Base-by-base conservation (phyloP, 2,329 filamentous ascomycete species). In the Magnaporthiopsis poae region DNA sequence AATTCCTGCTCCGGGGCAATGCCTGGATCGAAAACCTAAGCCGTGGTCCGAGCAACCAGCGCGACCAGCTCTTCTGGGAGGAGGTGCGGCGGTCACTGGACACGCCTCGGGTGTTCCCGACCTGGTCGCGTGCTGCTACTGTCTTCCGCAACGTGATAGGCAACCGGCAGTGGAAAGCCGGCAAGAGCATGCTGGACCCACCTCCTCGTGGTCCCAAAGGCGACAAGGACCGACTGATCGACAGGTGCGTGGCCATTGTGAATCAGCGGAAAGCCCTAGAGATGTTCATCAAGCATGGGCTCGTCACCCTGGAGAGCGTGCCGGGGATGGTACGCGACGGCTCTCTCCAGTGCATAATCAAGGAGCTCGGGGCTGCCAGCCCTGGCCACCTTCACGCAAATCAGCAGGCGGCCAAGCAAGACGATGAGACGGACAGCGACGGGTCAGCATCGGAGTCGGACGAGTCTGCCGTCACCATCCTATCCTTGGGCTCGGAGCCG, bases 31-130 rank as follows among this genome's bases (percentile, higher is more conserved):
- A 29, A 2, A 13, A 15, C 13, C 18, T 64, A 25, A 27, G 15
- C 9, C 46, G 31, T 21, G 63, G 63, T 25, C 29, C 12, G 12
- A 21, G 18, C 12, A 21, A 8, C 3, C 29, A n/a, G 21, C 46
- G 63, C 52, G 63, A 64, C 46, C 35, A 12, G 63, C 15, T 18
- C 39, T 64, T 64, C 18, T 64, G 63, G 63, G 35, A n/a, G 5
- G 18, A 46, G 13, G 56, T 64, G 4, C 63, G 27, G 3, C 29
- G 21, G 12, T 31, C 27, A 4, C 5, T 64, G 63, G 25, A 33
- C 12, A 46, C 25, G 18, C 18, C 18, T 12, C 46, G 27, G 27
- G 18, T 60, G 11, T 21, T 29, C 35, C 2, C 39, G 11, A 59
- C 13, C 31, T 64, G 63, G 63, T 13, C n/a, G 11, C n/a, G 25